phyloP scores from a whole-genome alignment of 164 flowering plant species.

The Vitis cinerea region DNA sequence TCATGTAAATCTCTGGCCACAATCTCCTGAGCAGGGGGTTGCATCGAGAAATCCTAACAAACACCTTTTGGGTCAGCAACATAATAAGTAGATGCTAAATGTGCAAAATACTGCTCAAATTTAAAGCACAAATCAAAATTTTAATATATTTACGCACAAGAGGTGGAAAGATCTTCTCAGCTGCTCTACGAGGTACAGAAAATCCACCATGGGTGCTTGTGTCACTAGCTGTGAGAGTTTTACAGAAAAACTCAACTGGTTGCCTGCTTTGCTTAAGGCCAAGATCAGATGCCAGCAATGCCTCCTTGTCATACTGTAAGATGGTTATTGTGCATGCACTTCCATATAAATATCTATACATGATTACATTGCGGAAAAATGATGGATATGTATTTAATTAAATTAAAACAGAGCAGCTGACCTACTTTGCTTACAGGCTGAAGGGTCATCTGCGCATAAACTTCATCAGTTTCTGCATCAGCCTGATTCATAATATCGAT shows the following conservation, averaged over 20 bases:
- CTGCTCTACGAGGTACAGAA: slow-evolving; percentile 97
- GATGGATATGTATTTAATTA: background rate
- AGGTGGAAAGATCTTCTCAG: slow-evolving; percentile 95
- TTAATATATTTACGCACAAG: slow-evolving; percentile 43
- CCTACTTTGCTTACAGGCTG: slow-evolving; percentile 91
- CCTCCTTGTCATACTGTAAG: slow-evolving; percentile 79
- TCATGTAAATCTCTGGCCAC: slow-evolving; percentile 87
- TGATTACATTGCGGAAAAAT: background rate
- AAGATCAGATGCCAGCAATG: slow-evolving; percentile 79
- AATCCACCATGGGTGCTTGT: slow-evolving; percentile 99
- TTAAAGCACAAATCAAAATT: slow-evolving; percentile 3
- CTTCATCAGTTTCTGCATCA: slow-evolving; percentile 94
- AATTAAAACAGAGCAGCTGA: slow-evolving; percentile 17
- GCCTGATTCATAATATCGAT: slow-evolving; percentile 52
- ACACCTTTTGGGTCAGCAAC: slow-evolving; percentile 18
- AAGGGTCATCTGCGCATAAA: slow-evolving; percentile 96
- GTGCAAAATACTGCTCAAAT: background rate
- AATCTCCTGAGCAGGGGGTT: slow-evolving; percentile 93
- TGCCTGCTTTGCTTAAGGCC: slow-evolving; percentile 87
- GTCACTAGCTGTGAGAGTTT: slow-evolving; percentile 96
- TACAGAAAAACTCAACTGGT: slow-evolving; percentile 92
- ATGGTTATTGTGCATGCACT: slow-evolving; percentile 1
- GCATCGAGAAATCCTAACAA: slow-evolving; percentile 84
- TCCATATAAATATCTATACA: background rate
- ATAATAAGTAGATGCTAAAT: background rate